These are phyloP conservation scores for Backusella sp. DNA, from an alignment of 192 early-diverging fungal genomes.

Conservation along the genomic window DNA sequence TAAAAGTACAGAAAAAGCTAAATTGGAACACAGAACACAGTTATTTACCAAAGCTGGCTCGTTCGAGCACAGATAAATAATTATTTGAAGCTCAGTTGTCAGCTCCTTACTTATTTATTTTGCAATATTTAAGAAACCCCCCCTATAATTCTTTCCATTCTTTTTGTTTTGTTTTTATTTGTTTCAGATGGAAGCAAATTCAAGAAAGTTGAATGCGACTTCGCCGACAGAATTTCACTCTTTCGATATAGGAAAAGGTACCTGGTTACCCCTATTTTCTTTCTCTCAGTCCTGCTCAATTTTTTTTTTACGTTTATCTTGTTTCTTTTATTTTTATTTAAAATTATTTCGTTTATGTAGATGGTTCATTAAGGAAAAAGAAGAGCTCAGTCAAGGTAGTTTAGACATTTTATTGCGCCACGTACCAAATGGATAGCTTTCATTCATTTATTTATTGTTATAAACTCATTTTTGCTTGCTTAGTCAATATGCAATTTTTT, in stretches of 20 bases:
- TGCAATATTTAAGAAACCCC: background rate
- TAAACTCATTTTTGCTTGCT: background rate
- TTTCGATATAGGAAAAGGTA: background rate
- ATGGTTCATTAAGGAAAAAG: background rate
- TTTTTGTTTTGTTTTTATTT: slow-evolving; percentile 1
- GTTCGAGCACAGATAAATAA: background rate
- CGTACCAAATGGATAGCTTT: background rate
- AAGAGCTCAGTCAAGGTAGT: slow-evolving; percentile 2
- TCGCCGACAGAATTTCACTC: background rate
- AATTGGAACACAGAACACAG: background rate
- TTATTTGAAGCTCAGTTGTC: slow-evolving; percentile 3
- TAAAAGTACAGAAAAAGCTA: background rate
- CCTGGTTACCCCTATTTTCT: background rate
- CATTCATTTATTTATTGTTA: background rate
- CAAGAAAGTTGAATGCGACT: slow-evolving; percentile 7
- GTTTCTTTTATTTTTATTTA: background rate
- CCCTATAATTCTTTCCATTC: background rate
- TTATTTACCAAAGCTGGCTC: background rate
- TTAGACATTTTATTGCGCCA: background rate
- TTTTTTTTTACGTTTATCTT: background rate
- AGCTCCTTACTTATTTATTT: slow-evolving; percentile 6
- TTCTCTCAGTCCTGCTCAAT: background rate
- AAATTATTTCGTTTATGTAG: background rate
- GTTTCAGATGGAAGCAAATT: slow-evolving; percentile 10
- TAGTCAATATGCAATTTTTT: background rate